These are phyloP conservation scores for Euphorbia pulcherrima DNA, from an alignment of 345 rosid species.

Conservation along the genomic window DNA sequence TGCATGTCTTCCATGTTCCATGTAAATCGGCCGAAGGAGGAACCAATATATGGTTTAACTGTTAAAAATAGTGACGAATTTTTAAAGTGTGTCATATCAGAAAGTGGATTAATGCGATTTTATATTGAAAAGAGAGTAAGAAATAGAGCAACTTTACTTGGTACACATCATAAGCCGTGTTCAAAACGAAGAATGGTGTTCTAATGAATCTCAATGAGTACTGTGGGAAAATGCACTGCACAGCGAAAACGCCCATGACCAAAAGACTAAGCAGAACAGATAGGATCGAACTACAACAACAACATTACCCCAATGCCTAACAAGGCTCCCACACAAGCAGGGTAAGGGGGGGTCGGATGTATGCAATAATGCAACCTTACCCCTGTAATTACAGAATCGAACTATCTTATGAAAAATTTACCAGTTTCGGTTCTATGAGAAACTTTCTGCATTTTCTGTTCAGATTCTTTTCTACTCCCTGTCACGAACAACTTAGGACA, in stretches of 20 bases:
- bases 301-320: too few relatives aligned
- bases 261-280: neutral
- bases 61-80: constrained; percentile 24
- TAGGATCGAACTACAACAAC: neutral
- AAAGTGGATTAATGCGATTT: neutral
- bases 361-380: too few relatives aligned
- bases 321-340: too few relatives aligned
- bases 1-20: constrained; percentile 76
- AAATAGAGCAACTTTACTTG: constrained; percentile 45
- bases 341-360: too few relatives aligned
- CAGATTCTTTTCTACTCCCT: constrained; percentile 67
- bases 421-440: constrained; percentile 52
- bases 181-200: constrained; percentile 75
- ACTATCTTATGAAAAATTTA: constrained; percentile 21
- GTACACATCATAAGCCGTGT: constrained; percentile 85
- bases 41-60: constrained; percentile 79
- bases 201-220: constrained; percentile 54
- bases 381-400: too few relatives aligned
- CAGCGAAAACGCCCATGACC: constrained; percentile 7
- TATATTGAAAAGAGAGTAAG: neutral
- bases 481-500: constrained; percentile 23
- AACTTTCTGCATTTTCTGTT: constrained; percentile 52
- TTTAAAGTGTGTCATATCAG: neutral
- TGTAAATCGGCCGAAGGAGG: constrained; percentile 69
- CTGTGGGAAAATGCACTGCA: constrained; percentile 94